A percentile compares a stretch with the other conserved stretches of the same genome.
These are phyloP conservation scores for Fusarium penzigii DNA, from an alignment of 2,329 filamentous ascomycete genomes.

Conservation along the genomic window DNA sequence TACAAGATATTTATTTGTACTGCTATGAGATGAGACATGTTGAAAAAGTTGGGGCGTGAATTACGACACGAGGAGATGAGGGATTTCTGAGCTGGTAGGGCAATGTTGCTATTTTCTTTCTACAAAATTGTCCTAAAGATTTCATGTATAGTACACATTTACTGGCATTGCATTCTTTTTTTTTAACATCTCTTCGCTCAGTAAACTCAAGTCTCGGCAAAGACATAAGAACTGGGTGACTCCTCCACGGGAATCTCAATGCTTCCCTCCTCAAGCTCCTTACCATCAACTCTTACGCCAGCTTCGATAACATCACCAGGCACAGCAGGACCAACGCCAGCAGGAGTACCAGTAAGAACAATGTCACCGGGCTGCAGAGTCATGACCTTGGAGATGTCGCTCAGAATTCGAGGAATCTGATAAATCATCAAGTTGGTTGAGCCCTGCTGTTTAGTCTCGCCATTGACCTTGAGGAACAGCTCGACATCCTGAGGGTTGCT, in stretches of 20 bases:
- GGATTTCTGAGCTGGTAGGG: no score
- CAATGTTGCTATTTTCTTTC: no score
- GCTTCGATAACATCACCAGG: constrained; percentile 87
- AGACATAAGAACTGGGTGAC: constrained; percentile 74
- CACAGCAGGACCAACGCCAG: constrained; percentile 85
- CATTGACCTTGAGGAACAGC: constrained; percentile 83
- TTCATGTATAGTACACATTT: no score
- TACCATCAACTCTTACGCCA: constrained; percentile 75
- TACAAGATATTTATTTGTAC: no score
- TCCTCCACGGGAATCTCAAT: constrained; percentile 85
- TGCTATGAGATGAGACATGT: no score
- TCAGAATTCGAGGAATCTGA: constrained; percentile 81
- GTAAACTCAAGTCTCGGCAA: constrained; percentile 62
- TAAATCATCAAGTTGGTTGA: constrained; percentile 95
- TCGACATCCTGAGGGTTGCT: constrained; percentile 86
- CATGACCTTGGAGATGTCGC: constrained; percentile 94
- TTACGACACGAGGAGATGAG: no score
- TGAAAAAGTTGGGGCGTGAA: no score
- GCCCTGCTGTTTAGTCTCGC: constrained; percentile 75
- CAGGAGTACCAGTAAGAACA: constrained; percentile 94
- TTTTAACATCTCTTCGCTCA: no score
- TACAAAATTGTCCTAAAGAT: no score
- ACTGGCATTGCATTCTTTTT: no score
- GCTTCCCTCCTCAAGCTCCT: constrained; percentile 80
- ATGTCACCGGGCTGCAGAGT: constrained; percentile 89